Evolutionary conservation across 345 rosid genomes (phyloP), one percentile per base, ranked within the genome.

Genomic region (Alliaria petiolata): DNA sequence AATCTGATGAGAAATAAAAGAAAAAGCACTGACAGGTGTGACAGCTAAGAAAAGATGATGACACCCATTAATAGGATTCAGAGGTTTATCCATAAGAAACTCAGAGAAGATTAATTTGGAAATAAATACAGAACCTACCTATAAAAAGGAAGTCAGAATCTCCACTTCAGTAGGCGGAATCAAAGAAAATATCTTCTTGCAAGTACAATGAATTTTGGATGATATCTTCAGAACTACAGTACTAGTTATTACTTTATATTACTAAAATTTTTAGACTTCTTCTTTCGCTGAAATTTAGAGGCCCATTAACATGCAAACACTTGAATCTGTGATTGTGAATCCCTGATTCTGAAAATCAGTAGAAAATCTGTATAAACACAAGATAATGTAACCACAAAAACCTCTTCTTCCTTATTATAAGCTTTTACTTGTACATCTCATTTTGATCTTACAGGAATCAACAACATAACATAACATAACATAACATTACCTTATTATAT

Each of bases 31-130:
- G 70, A 73, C 65, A 73, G 7, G 16, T 31, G n/a, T n/a, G 59
- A 73, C 71, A 65, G 59, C 58, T 65, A 65, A 15, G 35, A 17
- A 55, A 44, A 35, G 64, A 55, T 63, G 64, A 64, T 64, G 64
- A 55, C 50, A 26, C 34, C 64, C 50, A 54, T 34, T 55, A 64
- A 72, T 54, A 6, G 20, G 49, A 35, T 59, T 70, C 39, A 68
- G 20, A 55, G 65, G 54, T 52, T 55, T 69, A 57, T 45, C 64
- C 45, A 68, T 44, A 55, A 54, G 62, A 56, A 34, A 69, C 55
- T 19, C 34, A 19, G 12, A 55, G 53, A 68, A 42, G 44, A 62
- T 52, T 31, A 51, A 16, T 35, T 59, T 28, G 12, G 35, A n/a
- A 56, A 28, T 22, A 45, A 19, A 55, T 14, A 43, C 43, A 28